Base-by-base conservation (phyloP, 805 yeast species). In the Lipomyces kockii region DNA sequence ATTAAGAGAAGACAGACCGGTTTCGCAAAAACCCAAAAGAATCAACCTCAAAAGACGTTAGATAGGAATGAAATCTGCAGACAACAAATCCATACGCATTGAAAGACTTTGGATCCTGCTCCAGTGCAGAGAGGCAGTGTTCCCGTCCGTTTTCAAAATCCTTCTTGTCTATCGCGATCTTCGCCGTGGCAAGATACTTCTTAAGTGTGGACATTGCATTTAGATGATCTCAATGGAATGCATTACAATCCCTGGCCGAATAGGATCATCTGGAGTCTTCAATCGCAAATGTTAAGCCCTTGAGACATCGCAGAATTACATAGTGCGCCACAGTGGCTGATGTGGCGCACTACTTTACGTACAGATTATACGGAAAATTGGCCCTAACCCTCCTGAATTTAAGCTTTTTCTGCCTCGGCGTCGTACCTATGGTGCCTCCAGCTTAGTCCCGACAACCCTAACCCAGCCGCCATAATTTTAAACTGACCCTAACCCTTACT, bases 81-180 rank as follows among this genome's bases (percentile, higher is more conserved):
- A n/a, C 17, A 17, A 20, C 37, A 20, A 64, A 53, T 3, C 90
- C 83, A 72, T 82, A 81, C 17, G 93, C 97, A 74, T 84, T 85
- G 76, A 87, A 89, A 76, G 85, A 85, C 7, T 81, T 72, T 2
- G 82, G 79, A 67, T 91, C 96, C 3, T 80, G 69, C 11, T 82
- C 83, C 9, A 92, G 76, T 2, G 86, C 88, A 49, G 85, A 84
- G 34, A 85, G 79, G 25, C 88, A 84, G 58, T 83, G 76, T 37
- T 85, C 86, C 39, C 88, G 78, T 4, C 91, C 91, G 32, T 83
- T 82, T 49, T 86, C 90, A 11, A 87, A 86, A 68, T 91, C 89
- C 39, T 83, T 83, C 25, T 80, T 80, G 22, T 83, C 66, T 8
- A 77, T 62, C 22, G 75, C 75, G 39, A 64, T 66, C 34, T 71